Evolutionary conservation across 108 stramenopile genomes (phyloP), one percentile per base, ranked within the genome.

Genomic region (Asterionellopsis glacialis): DNA sequence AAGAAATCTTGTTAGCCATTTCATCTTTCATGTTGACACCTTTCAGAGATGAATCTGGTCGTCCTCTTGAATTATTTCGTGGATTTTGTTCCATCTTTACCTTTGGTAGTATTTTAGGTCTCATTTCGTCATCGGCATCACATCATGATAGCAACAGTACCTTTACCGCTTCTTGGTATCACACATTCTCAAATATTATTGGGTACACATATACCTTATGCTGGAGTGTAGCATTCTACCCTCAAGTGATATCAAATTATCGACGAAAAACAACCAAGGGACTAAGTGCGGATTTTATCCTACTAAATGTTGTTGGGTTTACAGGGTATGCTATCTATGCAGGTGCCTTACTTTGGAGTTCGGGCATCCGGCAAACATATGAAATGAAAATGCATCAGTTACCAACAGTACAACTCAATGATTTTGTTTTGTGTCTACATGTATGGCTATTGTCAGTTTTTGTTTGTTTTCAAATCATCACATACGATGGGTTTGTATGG

Each of bases 371-470:
- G 19, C 50, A 75, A 10, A 41, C 59, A 33, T 90, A 90, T 51
- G 66, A 72, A 44, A 65, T 74, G 55, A 74, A 42, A 63, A 79
- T 61, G 82, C 76, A 11, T 25, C 22, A 5, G 65, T 70, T 61
- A 58, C 70, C 12, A 55, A 69, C 77, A 44, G 93, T 95, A 6
- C 82, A 89, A 71, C 64, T 69, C 52, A 96, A 96, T 64, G 97
- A 97, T 69, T 96, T 95, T 3, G 77, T 89, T 14, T 97, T 97
- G 69, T 93, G 93, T 11, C 55, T 95, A 45, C 97, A 98, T 72
- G 95, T 95, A 10, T 58, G 88, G 22, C 23, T 85, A 1, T 59
- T 95, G 13, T 76, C 93, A 7, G 61, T 63, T 19, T 56, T 95
- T 38, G 90, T 85, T 0, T 58, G 93, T n/a, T 45, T 48, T 39